Evolutionary conservation across 176 grass and related monocot genomes (phyloP).

Genomic region (Elaeis guineensis): DNA sequence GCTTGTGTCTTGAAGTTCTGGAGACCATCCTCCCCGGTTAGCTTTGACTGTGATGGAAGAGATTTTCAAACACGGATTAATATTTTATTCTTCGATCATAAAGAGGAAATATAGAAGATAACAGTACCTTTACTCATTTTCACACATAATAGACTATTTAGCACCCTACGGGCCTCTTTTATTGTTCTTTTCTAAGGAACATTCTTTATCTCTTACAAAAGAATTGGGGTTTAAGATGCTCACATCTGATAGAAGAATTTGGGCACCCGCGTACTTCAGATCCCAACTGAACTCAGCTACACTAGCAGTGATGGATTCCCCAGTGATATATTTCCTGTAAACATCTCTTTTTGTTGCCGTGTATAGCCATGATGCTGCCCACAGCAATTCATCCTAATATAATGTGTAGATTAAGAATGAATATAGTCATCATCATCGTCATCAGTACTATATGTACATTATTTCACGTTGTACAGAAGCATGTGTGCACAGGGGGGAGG

Average conservation of each 20-base stretch:
- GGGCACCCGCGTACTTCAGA: slow-evolving; percentile 78
- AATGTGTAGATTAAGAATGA: no score
- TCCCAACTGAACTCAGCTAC: slow-evolving; percentile 99
- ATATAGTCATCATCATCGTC: no score
- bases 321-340: slow-evolving; percentile 58
- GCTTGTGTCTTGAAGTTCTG: slow-evolving; percentile 71
- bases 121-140: no score
- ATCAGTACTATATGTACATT: no score
- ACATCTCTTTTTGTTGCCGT: slow-evolving; percentile 47
- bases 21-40: slow-evolving; percentile 39
- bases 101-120: no score
- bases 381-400: slow-evolving; percentile 80
- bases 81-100: no score
- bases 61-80: no score
- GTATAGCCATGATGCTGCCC: slow-evolving; percentile 85
- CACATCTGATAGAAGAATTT: slow-evolving; percentile 65
- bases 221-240: not conserved
- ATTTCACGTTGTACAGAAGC: not conserved
- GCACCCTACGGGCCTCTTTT: no score
- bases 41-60: slow-evolving; percentile 25
- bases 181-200: no score
- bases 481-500: not conserved
- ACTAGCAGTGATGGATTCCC: slow-evolving; percentile 71
- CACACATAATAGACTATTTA: no score
- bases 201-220: not conserved